These are phyloP conservation scores for Lactarius akahatsu DNA, from an alignment of 768 basidiomycete genomes.

Conservation along the genomic window DNA sequence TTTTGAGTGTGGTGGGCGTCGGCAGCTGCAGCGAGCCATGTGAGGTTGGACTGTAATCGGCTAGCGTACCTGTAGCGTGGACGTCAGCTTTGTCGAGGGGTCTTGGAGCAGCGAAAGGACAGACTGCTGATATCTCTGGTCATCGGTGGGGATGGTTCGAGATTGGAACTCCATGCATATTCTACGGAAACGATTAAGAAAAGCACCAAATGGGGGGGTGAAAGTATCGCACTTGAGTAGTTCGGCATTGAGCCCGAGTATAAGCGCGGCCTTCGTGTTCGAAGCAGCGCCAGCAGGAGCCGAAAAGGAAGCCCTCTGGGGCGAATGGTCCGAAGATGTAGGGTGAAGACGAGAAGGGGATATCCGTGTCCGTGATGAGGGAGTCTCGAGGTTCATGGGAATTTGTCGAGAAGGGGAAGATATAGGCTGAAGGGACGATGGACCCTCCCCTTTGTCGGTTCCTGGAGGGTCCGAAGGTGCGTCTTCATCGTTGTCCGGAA, in stretches of 20 bases:
- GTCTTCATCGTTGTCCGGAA: slow-evolving; percentile 57
- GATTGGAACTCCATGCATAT: slow-evolving; percentile 60
- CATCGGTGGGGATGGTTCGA: slow-evolving; percentile 47
- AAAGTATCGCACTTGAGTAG: slow-evolving; percentile 55
- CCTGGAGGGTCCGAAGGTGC: slow-evolving; percentile 40
- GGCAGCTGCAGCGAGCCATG: slow-evolving; percentile 68
- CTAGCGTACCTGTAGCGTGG: slow-evolving; percentile 48
- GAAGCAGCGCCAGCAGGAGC: slow-evolving; percentile 3
- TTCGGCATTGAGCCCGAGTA: slow-evolving; percentile 69
- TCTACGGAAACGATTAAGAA: slow-evolving; percentile 38
- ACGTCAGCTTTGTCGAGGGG: slow-evolving; percentile 28
- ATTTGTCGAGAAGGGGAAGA: slow-evolving; percentile 20
- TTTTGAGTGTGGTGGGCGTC: slow-evolving; percentile 42
- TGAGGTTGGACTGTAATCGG: slow-evolving; percentile 68
- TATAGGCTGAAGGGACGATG: slow-evolving; percentile 17
- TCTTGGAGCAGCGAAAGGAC: slow-evolving; percentile 33
- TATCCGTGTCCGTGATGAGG: slow-evolving; percentile 22
- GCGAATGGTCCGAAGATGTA: slow-evolving; percentile 19
- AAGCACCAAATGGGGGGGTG: background rate
- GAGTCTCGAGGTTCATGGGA: slow-evolving; percentile 15
- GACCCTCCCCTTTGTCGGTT: slow-evolving; percentile 29
- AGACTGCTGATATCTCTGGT: slow-evolving; percentile 58
- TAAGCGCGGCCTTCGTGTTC: slow-evolving; percentile 54
- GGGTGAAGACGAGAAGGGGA: slow-evolving; percentile 35
- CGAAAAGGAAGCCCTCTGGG: slow-evolving; percentile 26